Evolutionary conservation across 495 filamentous ascomycete genomes (phyloP).

Genomic region (Neurospora sp.): DNA sequence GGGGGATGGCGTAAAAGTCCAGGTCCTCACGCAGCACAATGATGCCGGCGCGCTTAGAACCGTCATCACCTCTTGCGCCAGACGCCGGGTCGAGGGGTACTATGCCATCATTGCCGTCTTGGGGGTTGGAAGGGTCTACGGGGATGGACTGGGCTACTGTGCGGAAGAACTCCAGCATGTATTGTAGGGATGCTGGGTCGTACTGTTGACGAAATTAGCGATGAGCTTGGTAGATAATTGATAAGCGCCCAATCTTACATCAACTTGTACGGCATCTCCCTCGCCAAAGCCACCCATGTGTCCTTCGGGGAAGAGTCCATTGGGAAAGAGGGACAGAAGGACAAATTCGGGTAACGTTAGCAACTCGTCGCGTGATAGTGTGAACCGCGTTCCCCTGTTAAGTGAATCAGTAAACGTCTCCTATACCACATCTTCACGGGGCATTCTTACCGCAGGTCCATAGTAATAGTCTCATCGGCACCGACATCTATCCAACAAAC

Average conservation of each 20-base stretch:
- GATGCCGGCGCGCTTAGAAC: conserved; percentile 77
- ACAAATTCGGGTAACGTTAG: conserved; percentile 96
- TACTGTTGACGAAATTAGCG: too few species aligned
- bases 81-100: conserved; percentile 43
- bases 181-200: conserved; percentile 89
- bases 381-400: conserved; percentile 78
- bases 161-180: conserved; percentile 99
- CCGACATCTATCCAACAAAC: conserved; percentile 52
- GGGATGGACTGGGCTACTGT: conserved; percentile 91
- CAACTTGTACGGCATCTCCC: conserved; percentile 89
- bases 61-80: conserved; percentile 32
- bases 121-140: conserved; percentile 49
- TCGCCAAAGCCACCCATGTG: conserved; percentile 88
- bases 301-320: conserved; percentile 93
- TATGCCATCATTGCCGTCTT: conserved; percentile 51
- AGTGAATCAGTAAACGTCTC: conserved; percentile 17
- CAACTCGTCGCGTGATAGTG: conserved; percentile 86
- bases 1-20: conserved; percentile 97
- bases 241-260: too few species aligned
- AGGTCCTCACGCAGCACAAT: conserved; percentile 95
- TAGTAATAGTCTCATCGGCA: conserved; percentile 88
- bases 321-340: conserved; percentile 95
- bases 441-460: conserved; percentile 73
- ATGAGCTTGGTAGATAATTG: too few species aligned
- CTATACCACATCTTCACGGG: background rate